A percentile compares a stretch with the other conserved stretches of the same genome.
Evolutionary conservation across 306 rosid genomes (phyloP).

Genomic region (Parietaria judaica): DNA sequence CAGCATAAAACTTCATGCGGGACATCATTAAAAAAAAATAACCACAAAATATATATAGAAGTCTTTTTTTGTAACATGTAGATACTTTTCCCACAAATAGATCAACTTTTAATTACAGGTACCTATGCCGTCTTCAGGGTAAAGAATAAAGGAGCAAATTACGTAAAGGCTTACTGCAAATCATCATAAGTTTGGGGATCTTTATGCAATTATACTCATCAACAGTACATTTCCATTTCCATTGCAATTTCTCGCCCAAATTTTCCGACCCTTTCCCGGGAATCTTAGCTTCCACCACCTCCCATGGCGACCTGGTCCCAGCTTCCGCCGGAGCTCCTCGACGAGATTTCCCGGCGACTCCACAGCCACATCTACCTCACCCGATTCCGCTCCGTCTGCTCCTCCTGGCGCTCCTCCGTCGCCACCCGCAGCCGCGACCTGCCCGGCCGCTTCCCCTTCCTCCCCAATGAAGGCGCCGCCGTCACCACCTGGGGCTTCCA

Average conservation of each 20-base stretch:
- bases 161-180: too few relatives aligned
- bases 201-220: too few relatives aligned
- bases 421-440: conserved; percentile 20
- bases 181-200: too few relatives aligned
- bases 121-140: too few relatives aligned
- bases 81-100: too few relatives aligned
- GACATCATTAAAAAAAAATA: too few relatives aligned
- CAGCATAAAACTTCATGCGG: too few relatives aligned
- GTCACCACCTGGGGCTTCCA: conserved; percentile 33
- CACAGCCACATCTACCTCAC: conserved; percentile 28
- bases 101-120: too few relatives aligned
- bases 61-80: too few relatives aligned
- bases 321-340: conserved; percentile 48
- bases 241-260: background rate
- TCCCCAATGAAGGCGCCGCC: conserved; percentile 36
- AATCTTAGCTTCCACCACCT: background rate
- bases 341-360: conserved; percentile 32
- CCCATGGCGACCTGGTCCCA: conserved; percentile 57
- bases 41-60: too few relatives aligned
- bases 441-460: conserved; percentile 35
- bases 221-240: too few relatives aligned
- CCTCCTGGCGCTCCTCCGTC: conserved; percentile 49
- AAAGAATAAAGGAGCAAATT: too few relatives aligned
- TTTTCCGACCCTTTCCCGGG: background rate
- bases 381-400: conserved; percentile 62